Evolutionary conservation across 352 stramenopile species (phyloP), one percentile per base, ranked within the genome.

Genomic region (Globisporangium radiosum): DNA sequence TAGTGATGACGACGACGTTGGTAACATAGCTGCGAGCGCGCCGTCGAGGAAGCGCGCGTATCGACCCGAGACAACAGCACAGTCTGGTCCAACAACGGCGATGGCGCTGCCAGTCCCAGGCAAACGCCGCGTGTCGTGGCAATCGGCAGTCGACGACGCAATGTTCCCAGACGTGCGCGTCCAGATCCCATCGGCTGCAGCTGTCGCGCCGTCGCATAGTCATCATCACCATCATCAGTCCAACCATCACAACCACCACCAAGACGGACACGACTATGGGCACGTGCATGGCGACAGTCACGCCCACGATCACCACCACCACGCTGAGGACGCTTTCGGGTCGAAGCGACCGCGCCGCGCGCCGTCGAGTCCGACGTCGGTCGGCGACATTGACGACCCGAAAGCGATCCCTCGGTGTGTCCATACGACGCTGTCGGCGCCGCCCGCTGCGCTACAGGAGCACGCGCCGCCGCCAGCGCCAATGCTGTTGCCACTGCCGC

Each of bases 351-450:
- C 69, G n/a, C 63, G 71, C 10, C 68, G 57, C 38, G 71, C 79
- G 15, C 64, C 73, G 5, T 57, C 58, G 51, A 80, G 74, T 48
- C 74, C 74, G 19, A 83, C 74, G 4, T 83, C 74, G 8, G 74
- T 83, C 1, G 69, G 69, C 37, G 69, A 83, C 62, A 71, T 81
- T 15, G 68, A 68, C 37, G 57, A 61, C 33, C 54, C 56, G 14
- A 64, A 60, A 15, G 56, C 57, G 50, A 64, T 61, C n/a, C 56
- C 52, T 7, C 57, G 52, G 19, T 60, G 50, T 39, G 48, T 63
- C 25, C 62, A 64, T 36, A 61, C 52, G n/a, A 68, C 59, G 6
- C 52, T 64, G 38, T 47, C 39, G 7, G 48, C 48, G 7, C 60
- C 55, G 1, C 54, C 60, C 17, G 36, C 47, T 3, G 47, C 43